Evolutionary conservation across 495 filamentous ascomycete species (phyloP), one percentile per base, ranked within the genome.

Genomic region (Rostrohypoxylon terebratum): DNA sequence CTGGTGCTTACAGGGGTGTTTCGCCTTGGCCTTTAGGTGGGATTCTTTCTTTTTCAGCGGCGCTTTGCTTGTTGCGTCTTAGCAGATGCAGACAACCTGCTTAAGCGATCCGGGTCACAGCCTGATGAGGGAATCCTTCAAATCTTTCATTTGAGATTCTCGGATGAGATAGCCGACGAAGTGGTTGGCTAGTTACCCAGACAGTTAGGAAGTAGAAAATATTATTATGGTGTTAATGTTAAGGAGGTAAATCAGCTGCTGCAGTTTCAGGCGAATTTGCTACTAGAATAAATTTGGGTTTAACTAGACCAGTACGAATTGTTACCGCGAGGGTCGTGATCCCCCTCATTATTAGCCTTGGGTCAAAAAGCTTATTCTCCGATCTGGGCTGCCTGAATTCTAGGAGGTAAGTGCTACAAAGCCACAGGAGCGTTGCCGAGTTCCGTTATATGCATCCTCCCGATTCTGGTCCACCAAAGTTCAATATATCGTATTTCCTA

Each of bases 101-200:
- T 18, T 73, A 73, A 73, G 59, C 64, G 70, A 73, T 59, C 33
- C 18, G 20, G 7, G 40, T 62, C 42, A 58, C 11, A 51, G 8
- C 60, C 40, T 2, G 59, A 73, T 53, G 25, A 45, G 57, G 61
- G 42, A 45, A 45, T 45, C 42, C 14, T 16, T 45, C 42, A 20
- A 31, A 69, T 62, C 65, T 48, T 28, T 51, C 5, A 65, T 20
- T 47, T 40, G 23, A 44, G 23, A 68, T 60, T 65, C 45, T 73
- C 71, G 71, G 71, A 66, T 66, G 11, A 31, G 33, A 59, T 69
- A 69, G 66, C 71, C 71, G 71, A 69, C 20, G 1, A 57, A 13
- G 33, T 59, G 34, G 38, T 38, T 23, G 25, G 44, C 21, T 25
- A 18, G 23, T 31, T 44, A 20, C 6, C n/a, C 28, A 57, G 25